These are phyloP conservation scores for Paragyromitra xinjiangensis DNA, from an alignment of 495 filamentous ascomycete genomes.

Conservation along the genomic window DNA sequence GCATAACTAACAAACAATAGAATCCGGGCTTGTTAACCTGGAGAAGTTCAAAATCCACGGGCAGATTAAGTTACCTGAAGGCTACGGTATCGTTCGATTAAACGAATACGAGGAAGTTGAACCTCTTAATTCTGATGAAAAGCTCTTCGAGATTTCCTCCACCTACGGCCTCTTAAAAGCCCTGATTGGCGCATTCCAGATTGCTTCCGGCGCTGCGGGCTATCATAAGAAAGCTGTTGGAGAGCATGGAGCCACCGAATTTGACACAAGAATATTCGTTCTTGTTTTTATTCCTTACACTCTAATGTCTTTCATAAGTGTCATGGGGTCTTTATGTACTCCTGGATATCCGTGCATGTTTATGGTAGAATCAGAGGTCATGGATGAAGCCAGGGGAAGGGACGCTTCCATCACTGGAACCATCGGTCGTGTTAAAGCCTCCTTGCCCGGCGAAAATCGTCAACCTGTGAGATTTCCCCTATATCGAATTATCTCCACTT, in stretches of 20 bases:
- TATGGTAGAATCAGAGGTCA: slow-evolving; percentile 19
- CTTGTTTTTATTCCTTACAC: slow-evolving; percentile 6
- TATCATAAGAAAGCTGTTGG: background rate
- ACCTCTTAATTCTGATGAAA: background rate
- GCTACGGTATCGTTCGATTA: slow-evolving; percentile 5
- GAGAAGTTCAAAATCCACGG: background rate
- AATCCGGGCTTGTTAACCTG: background rate
- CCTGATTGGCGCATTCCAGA: background rate
- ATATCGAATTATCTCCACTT: background rate
- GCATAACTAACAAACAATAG: background rate
- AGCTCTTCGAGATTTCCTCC: background rate
- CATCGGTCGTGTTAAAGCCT: slow-evolving; percentile 1
- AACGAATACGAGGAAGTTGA: background rate
- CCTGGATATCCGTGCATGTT: slow-evolving; percentile 12
- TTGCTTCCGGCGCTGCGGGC: background rate
- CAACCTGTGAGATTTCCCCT: background rate
- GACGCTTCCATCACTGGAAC: background rate
- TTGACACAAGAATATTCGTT: background rate
- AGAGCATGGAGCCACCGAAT: background rate
- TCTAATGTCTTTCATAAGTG: slow-evolving; percentile 18
- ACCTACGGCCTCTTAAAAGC: background rate
- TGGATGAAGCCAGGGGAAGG: slow-evolving; percentile 3
- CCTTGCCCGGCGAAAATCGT: background rate
- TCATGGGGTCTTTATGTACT: background rate
- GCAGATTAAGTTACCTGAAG: background rate